Evolutionary conservation across 2,329 filamentous ascomycete genomes (phyloP).

Genomic region (Talaromyces atroroseus): DNA sequence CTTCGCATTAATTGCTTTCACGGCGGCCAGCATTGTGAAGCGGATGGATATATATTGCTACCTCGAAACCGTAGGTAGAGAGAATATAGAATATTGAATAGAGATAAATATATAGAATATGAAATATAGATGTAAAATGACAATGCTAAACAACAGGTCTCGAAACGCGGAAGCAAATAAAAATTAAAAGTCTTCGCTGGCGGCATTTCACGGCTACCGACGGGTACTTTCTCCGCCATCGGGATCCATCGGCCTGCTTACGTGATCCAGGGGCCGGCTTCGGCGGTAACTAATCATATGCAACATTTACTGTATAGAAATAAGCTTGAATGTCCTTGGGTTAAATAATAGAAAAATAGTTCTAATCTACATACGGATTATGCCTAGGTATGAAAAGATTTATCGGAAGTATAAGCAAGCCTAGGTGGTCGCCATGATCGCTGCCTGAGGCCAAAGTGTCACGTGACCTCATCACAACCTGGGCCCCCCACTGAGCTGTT

Average conservation of each 20-base stretch:
- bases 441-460: too few relatives aligned
- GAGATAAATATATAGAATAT: not conserved
- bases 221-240: not conserved
- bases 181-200: not conserved
- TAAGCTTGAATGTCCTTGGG: too few relatives aligned
- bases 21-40: constrained; percentile 8
- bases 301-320: too few relatives aligned
- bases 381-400: too few relatives aligned
- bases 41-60: not conserved
- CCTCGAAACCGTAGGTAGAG: not conserved
- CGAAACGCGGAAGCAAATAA: too few relatives aligned
- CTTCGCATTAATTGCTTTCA: constrained; percentile 13
- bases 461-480: too few relatives aligned
- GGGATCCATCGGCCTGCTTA: not conserved
- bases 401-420: too few relatives aligned
- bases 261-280: not conserved
- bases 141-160: not conserved
- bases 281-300: not conserved
- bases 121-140: not conserved
- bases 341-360: too few relatives aligned
- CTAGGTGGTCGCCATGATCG: too few relatives aligned
- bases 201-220: not conserved
- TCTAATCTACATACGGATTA: too few relatives aligned
- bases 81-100: not conserved
- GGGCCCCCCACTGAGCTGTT: too few relatives aligned